A percentile compares a stretch with the other conserved stretches of the same genome.
These are phyloP conservation scores for Lactarius psammicola DNA, from an alignment of 768 basidiomycete genomes.

Conservation along the genomic window DNA sequence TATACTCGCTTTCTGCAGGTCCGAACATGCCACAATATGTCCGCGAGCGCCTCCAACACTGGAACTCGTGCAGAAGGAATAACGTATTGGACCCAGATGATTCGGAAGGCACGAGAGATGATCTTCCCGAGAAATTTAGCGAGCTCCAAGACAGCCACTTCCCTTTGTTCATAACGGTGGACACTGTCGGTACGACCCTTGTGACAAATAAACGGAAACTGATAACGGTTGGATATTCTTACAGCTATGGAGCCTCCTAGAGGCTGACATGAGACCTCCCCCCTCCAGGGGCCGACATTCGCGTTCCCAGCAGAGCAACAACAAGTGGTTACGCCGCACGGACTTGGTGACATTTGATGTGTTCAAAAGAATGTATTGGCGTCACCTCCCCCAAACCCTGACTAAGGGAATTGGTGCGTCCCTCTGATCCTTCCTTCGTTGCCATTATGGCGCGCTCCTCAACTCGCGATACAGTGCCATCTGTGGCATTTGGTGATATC, in stretches of 20 bases:
- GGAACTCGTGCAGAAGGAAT: slow-evolving; percentile 26
- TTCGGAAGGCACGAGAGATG: slow-evolving; percentile 39
- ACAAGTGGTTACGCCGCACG: not conserved
- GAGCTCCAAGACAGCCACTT: slow-evolving; percentile 59
- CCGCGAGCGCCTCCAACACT: slow-evolving; percentile 29
- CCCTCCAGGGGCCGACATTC: slow-evolving; percentile 1
- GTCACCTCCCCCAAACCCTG: slow-evolving; percentile 54
- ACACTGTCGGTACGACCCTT: slow-evolving; percentile 44
- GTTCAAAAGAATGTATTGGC: slow-evolving; percentile 58
- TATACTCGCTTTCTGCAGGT: slow-evolving; percentile 43
- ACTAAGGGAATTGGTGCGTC: slow-evolving; percentile 39
- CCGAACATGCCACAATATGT: slow-evolving; percentile 43
- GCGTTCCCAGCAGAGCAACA: slow-evolving; percentile 7
- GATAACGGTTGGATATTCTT: slow-evolving; percentile 1
- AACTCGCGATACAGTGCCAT: slow-evolving; percentile 45
- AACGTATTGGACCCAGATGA: slow-evolving; percentile 46
- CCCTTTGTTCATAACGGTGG: slow-evolving; percentile 67
- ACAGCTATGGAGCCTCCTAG: slow-evolving; percentile 50
- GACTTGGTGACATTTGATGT: slow-evolving; percentile 43
- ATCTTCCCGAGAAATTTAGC: slow-evolving; percentile 55
- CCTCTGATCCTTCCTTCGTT: not conserved
- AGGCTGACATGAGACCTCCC: slow-evolving; percentile 41
- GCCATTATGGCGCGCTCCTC: not conserved
- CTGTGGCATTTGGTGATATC: slow-evolving; percentile 62
- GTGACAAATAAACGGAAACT: not conserved